Evolutionary conservation across 1,139 yeast genomes (phyloP), one percentile per base, ranked within the genome.

Genomic region (Suhomyces choctaworum): DNA sequence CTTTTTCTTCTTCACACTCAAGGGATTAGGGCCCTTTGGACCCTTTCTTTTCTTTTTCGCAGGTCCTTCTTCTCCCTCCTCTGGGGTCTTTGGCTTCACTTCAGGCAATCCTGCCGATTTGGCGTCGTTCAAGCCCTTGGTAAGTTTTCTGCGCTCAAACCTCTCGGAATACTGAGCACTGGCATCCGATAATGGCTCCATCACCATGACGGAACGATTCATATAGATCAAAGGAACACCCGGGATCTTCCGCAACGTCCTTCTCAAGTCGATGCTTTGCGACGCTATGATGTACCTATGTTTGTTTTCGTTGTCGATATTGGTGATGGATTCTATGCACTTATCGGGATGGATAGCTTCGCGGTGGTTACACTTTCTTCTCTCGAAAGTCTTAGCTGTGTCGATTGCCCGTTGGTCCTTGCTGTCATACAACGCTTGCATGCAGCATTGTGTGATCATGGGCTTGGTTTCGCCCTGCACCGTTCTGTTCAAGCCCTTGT

Each of bases 371-470:
- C 83, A 78, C 47, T 82, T 65, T 57, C 90, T 70, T 64, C 97
- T 80, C 61, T 92, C 98, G 48, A 83, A 86, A 14, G 68, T 56
- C 58, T 89, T 92, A 7, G 95, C 97, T 24, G 82, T 53, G 22
- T 75, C 83, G 36, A 92, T 87, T 2, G 95, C 95, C 4, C 62
- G 65, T 51, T 85, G 88, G 51, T 87, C 77, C 17, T 78, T 76
- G 8, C 84, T 70, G 32, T 73, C 72, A 57, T 92, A 94, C 23
- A 92, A 66, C 16, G 86, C 83, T 56, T 88, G 88, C 73, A 94
- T 87, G 51, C 96, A 86, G 55, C 98, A 94, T 61, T 92, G 98
- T 1, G 98, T 88, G 35, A 94, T 85, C 95, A 92, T 78, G n/a
- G 89, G 88, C 55, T 92, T 92, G 29, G 82, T 77, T 52, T 85